Evolutionary conservation across 805 yeast species (phyloP), one percentile per base, ranked within the genome.

Genomic region (Kluyveromyces lactis): DNA sequence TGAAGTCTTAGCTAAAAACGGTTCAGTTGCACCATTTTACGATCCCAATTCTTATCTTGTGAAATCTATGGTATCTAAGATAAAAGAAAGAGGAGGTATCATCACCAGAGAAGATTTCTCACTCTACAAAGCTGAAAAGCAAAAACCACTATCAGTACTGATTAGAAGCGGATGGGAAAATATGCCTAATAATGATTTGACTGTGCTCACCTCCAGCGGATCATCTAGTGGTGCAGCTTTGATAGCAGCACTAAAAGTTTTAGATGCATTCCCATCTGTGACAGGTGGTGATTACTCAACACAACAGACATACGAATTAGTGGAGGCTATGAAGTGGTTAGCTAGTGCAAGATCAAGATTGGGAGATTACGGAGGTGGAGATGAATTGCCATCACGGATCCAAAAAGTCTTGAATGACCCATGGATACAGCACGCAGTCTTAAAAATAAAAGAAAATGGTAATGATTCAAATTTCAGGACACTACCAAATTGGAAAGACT

Each of bases 311-410:
- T 97, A 85, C 52, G 68, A 84, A 40, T 55, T 86, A 6, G 65
- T 86, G 9, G 98, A 90, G 61, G 65, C 83, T 2, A 86, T 90
- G 95, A 90, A 90, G 60, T 90, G 96, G 95, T 73, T 86, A 74
- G 85, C 89, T 0, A 72, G 90, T 10, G 90, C 81, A 0, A 70
- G 97, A 46, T 77, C 89, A n/a, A 73, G 86, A 49, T 68, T 90
- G 18, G 97, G 97, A 0, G 96, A 86, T 52, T 78, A 61, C 30
- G 40, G 42, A 5, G 60, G 46, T 7, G 44, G 55, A 1, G 45
- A 42, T 11, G 42, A 48, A 10, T 52, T 63, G 26, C 60, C 62
- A 3, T 44, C 55, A 2, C 63, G 71, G 24, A 69, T 77, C 21
- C 44, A 56, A 0, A 66, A 72, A 36, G 72, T 78, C 32, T 52